A percentile compares a stretch with the other conserved stretches of the same genome.
Conservation (phyloP, 352 stramenopile genomes). For the Globisporangium carolinianum region DNA sequence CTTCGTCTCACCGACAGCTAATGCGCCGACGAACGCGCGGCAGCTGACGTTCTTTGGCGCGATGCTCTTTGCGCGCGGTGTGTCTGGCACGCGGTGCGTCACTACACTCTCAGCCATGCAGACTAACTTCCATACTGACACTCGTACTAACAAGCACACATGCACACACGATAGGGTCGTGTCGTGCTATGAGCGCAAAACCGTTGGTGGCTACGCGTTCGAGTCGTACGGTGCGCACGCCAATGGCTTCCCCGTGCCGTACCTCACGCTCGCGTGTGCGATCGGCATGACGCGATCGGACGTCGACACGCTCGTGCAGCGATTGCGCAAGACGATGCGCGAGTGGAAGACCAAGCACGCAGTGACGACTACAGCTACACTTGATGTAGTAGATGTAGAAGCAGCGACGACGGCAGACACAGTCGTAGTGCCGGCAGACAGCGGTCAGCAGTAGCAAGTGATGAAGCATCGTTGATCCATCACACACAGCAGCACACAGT, state of each 20-base stretch:
- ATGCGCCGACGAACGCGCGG: conserved; percentile 26
- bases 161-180: conserved; percentile 59
- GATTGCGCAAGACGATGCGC: conserved; percentile 89
- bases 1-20: conserved; percentile 22
- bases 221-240: conserved; percentile 90
- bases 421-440: conserved; percentile 1
- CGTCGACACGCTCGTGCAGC: conserved; percentile 88
- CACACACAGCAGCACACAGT: too few relatives aligned
- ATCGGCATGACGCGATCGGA: conserved; percentile 91
- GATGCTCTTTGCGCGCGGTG: conserved; percentile 97
- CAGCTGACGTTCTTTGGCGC: conserved; percentile 90
- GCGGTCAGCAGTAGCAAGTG: conserved; percentile 1
- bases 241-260: conserved; percentile 84
- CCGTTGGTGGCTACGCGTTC: conserved; percentile 89
- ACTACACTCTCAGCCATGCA: background rate
- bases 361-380: too few relatives aligned
- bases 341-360: conserved; percentile 68
- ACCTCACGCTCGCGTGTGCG: conserved; percentile 96
- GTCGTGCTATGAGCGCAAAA: conserved; percentile 74
- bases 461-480: background rate
- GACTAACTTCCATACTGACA: too few relatives aligned
- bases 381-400: conserved; percentile 2
- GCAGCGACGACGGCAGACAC: background rate
- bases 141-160: too few relatives aligned
- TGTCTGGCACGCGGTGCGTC: conserved; percentile 88